Evolutionary conservation across 352 stramenopile genomes (phyloP), one percentile per base, ranked within the genome.

Genomic region (Aphanomyces cochlioides): DNA sequence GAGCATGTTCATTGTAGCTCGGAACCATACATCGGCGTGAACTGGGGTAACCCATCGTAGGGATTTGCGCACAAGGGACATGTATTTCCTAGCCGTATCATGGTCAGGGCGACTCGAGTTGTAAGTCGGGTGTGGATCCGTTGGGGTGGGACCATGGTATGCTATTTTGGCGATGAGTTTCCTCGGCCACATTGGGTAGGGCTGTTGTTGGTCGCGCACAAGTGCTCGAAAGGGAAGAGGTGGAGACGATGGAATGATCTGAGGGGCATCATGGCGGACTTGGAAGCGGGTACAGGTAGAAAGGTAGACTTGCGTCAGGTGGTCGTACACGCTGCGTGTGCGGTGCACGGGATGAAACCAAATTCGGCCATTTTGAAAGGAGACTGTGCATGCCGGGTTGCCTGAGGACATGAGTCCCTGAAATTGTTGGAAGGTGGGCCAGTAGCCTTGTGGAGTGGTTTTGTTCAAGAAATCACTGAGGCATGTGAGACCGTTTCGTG

Each of bases 21-120:
- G 61, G 10, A 69, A 69, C 61, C 61, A 69, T 5, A 69, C 61
- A 47, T 69, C 61, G 40, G 61, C 45, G 36, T 69, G 61, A 12
- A 69, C 47, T 7, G 61, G 48, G 13, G 43, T 48, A 47, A 21
- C 10, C 5, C 8, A 21, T 37, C 40, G 40, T n/a, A 21, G 10
- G 19, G 6, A 12, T 17, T 36, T 34, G 1, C n/a, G 61, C 19
- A 41, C 4, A 1, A 53, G 15, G 19, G 8, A 6, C 21, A 28
- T n/a, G 8, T 69, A 38, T 5, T 19, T 1, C 5, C 48, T 4
- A 5, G 48, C 34, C 15, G 34, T 5, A 2, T 5, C 0, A 4
- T 60, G 15, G 7, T 12, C 13, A 3, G 15, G 50, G n/a, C 45
- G 61, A 1, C 40, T 40, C 3, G 4, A 47, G n/a, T n/a, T n/a